Percentiles rank a stretch among this genome's conserved stretches.
These are phyloP conservation scores for Aspergillus melleus DNA, from an alignment of 2,329 filamentous ascomycete species.

Conservation along the genomic window DNA sequence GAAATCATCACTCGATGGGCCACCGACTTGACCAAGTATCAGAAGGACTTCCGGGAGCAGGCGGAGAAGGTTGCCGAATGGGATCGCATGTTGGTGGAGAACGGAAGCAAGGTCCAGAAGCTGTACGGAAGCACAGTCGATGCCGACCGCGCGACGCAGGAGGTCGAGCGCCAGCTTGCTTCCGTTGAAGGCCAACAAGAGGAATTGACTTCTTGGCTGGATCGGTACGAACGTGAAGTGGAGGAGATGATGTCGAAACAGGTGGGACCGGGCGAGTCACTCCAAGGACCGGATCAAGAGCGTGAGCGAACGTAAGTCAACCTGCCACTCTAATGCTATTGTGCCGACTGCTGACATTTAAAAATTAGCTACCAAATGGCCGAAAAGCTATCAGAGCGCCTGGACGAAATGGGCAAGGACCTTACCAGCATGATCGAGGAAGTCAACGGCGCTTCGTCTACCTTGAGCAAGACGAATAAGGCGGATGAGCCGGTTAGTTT, in stretches of 20 bases:
- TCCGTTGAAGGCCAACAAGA: constrained; percentile 90
- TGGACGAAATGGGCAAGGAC: constrained; percentile 93
- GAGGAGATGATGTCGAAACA: constrained; percentile 83
- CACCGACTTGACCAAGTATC: constrained; percentile 89
- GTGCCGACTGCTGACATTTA: constrained; percentile 13
- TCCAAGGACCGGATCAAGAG: constrained; percentile 90
- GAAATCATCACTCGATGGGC: constrained; percentile 98
- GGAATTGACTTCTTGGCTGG: constrained; percentile 83
- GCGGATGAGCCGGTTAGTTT: constrained; percentile 78
- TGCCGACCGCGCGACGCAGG: constrained; percentile 85
- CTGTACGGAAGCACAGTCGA: constrained; percentile 90
- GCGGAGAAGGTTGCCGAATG: constrained; percentile 83
- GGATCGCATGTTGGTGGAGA: constrained; percentile 91
- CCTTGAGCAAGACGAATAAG: constrained; percentile 84
- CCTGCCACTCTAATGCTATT: constrained; percentile 11
- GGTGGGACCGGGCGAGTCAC: constrained; percentile 70
- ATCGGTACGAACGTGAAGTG: constrained; percentile 88
- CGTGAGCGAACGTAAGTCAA: constrained; percentile 77
- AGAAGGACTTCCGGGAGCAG: constrained; percentile 92
- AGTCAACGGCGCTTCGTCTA: constrained; percentile 90
- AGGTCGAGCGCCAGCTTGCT: constrained; percentile 88
- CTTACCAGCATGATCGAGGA: constrained; percentile 96
- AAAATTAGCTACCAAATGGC: constrained; percentile 73
- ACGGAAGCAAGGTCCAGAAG: constrained; percentile 91
- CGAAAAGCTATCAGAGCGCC: constrained; percentile 84